Percentiles rank a stretch among this genome's conserved stretches.
phyloP scores from a whole-genome alignment of 257 asterid species.

The Paulownia fortunei region DNA sequence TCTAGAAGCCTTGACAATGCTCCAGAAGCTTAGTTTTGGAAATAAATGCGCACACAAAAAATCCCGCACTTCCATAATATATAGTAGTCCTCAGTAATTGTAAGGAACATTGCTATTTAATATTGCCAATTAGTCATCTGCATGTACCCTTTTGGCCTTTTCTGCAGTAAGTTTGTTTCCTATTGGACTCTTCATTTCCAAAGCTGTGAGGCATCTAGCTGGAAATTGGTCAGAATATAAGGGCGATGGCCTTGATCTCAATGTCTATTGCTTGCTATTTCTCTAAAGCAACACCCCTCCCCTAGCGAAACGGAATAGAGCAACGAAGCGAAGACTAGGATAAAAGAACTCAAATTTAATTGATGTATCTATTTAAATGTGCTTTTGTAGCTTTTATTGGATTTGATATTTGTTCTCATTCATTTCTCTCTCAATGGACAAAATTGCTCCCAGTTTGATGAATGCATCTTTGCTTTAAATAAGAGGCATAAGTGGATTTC shows the following conservation, averaged over 20 bases:
- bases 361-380: too few relatives aligned
- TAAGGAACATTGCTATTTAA: neutral
- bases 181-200: neutral
- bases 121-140: neutral
- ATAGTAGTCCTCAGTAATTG: neutral
- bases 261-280: neutral
- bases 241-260: neutral
- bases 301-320: too few relatives aligned
- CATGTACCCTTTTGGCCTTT: neutral
- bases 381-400: too few relatives aligned
- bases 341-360: too few relatives aligned
- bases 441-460: neutral
- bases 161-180: neutral
- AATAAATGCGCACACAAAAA: neutral
- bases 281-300: neutral
- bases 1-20: slow-evolving; percentile 9
- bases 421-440: neutral
- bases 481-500: neutral
- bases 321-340: too few relatives aligned
- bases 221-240: neutral
- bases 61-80: neutral
- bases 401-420: neutral
- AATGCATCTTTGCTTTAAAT: too few relatives aligned
- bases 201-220: neutral
- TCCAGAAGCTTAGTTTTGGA: neutral